Evolutionary conservation across 1,284 basidiomycete genomes (phyloP), one percentile per base, ranked within the genome.

Genomic region (Austropuccinia psidii): DNA sequence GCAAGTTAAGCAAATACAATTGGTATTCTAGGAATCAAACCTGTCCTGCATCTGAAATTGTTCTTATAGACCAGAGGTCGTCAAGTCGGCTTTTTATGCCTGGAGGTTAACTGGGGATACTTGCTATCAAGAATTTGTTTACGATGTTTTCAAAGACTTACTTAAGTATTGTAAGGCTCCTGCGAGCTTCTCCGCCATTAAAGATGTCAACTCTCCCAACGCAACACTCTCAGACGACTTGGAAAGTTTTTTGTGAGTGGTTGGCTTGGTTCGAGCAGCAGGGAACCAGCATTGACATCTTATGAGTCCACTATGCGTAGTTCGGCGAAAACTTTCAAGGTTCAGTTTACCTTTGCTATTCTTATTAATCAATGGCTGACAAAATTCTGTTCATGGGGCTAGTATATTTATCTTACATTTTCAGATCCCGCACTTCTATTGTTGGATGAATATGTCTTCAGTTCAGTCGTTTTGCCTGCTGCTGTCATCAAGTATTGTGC

Each of bases 331-430:
- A 73, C 70, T 6, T 73, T 73, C 50, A 73, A 73, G 49, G 70
- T 73, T 33, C 24, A 49, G 55, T 39, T 13, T 39, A 8, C 37
- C 15, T 35, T 66, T 13, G 29, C 29, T 19, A 13, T 31, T 45
- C 2, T 4, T 19, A 8, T 29, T 4, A 4, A 8, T 47, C 35
- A 45, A 11, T 24, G 3, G 8, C 1, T 5, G 15, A 49, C 43
- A 50, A 9, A 27, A 21, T n/a, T n/a, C 11, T 31, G 17, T 27
- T 47, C 24, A 27, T 54, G 37, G 33, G 21, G 6, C 2, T 27
- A 73, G 70, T 73, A 73, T 21, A 54, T 73, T 2, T 73, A 65
- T 39, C 35, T 73, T 5, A 73, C 61, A n/a, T 73, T 73, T 49
- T 50, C 70, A 45, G 37, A 60, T 27, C 70, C 61, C 4, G 39